Evolutionary conservation across 805 yeast genomes (phyloP).

Genomic region (Ogataea angusta): DNA sequence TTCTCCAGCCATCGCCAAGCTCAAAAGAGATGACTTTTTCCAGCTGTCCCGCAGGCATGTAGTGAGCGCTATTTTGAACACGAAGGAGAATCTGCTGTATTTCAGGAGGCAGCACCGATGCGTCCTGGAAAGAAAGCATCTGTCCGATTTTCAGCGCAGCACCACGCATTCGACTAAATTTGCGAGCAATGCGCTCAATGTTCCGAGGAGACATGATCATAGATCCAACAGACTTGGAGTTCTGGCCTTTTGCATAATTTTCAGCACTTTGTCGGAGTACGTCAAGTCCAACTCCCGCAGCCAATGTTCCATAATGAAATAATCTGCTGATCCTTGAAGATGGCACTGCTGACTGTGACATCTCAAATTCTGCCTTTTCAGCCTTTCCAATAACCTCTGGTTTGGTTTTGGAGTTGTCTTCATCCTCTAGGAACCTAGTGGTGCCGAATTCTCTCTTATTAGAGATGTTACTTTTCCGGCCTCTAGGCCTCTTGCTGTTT

Average conservation of each 20-base stretch:
- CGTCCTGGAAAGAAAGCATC: constrained; percentile 91
- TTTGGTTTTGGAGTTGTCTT: constrained; percentile 11
- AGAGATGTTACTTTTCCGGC: constrained; percentile 12
- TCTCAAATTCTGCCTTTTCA: constrained; percentile 40
- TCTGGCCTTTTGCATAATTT: constrained; percentile 51
- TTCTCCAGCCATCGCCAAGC: constrained; percentile 78
- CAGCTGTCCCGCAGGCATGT: constrained; percentile 92
- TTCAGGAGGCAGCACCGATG: constrained; percentile 77
- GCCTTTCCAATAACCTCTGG: constrained; percentile 29
- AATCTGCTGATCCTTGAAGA: constrained; percentile 81
- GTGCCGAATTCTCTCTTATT: constrained; percentile 25
- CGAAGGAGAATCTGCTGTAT: constrained; percentile 74
- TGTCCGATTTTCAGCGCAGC: constrained; percentile 98
- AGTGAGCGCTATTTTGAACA: constrained; percentile 93
- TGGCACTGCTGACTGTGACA: constrained; percentile 75
- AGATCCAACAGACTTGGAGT: constrained; percentile 47
- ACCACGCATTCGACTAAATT: constrained; percentile 94
- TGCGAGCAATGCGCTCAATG: constrained; percentile 82
- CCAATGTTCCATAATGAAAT: constrained; percentile 89
- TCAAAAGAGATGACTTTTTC: constrained; percentile 69
- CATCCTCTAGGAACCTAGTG: neutral
- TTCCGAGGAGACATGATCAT: constrained; percentile 76
- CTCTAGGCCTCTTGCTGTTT: constrained; percentile 21
- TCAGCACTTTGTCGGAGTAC: constrained; percentile 76
- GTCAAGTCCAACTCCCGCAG: constrained; percentile 86